phyloP scores from a whole-genome alignment of 192 early-diverging fungal species.

The Fimicolochytrium jonesii region DNA sequence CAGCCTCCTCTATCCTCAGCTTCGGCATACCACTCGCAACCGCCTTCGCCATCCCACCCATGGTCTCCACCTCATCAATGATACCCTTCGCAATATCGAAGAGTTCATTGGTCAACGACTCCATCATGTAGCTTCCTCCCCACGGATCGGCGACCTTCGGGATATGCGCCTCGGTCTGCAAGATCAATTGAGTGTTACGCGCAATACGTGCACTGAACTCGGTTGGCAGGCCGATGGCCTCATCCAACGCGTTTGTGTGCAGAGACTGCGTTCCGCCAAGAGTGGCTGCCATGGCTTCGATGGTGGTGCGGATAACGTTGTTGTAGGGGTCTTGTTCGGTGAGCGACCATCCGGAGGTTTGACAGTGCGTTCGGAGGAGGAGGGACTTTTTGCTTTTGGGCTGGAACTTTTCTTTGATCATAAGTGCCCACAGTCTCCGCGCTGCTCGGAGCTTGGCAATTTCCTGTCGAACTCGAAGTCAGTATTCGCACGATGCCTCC shows the following conservation, averaged over 20 bases:
- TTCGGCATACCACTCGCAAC: constrained; percentile 87
- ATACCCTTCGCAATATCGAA: constrained; percentile 64
- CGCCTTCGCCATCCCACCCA: constrained; percentile 91
- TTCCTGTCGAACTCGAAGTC: too few species aligned
- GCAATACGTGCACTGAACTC: constrained; percentile 83
- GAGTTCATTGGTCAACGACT: constrained; percentile 77
- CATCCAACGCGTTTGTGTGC: constrained; percentile 89
- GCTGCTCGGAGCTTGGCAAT: constrained; percentile 88
- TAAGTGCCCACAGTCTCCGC: constrained; percentile 74
- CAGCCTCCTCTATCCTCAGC: constrained; percentile 81
- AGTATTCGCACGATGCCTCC: too few species aligned
- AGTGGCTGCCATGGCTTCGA: constrained; percentile 90
- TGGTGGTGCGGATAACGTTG: constrained; percentile 82
- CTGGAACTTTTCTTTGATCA: constrained; percentile 80
- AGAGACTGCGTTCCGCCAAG: constrained; percentile 89
- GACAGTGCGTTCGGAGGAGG: constrained; percentile 84
- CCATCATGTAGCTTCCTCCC: constrained; percentile 94
- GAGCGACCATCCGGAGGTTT: constrained; percentile 88
- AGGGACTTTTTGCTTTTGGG: constrained; percentile 75
- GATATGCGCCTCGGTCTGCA: constrained; percentile 84
- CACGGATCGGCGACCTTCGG: constrained; percentile 88
- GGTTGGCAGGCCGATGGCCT: constrained; percentile 83
- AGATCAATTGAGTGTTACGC: constrained; percentile 84
- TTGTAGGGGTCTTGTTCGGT: constrained; percentile 86
- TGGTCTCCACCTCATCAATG: constrained; percentile 73